A percentile compares a stretch with the other conserved stretches of the same genome.
These are phyloP conservation scores for Pseudozyma tsukubaensis DNA, from an alignment of 1,284 basidiomycete genomes.

Conservation along the genomic window DNA sequence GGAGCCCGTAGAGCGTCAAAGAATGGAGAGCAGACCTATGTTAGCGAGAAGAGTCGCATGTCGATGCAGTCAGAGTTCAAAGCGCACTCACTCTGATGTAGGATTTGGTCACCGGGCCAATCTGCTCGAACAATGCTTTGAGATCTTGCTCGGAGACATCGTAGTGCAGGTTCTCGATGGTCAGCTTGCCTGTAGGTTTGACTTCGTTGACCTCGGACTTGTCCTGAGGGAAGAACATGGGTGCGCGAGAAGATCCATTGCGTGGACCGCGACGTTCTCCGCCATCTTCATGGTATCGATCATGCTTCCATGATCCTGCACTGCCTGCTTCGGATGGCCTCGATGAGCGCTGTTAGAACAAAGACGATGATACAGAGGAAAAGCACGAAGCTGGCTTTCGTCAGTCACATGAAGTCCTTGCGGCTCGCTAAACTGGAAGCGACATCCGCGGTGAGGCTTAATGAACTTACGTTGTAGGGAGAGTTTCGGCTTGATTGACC, in stretches of 20 bases:
- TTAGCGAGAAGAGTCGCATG: not conserved
- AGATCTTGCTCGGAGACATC: slow-evolving; percentile 86
- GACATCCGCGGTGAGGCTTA: not conserved
- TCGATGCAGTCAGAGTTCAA: too few relatives aligned
- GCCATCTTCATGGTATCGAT: slow-evolving; percentile 19
- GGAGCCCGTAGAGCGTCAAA: not conserved
- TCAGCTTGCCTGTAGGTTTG: slow-evolving; percentile 71
- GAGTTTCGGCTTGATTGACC: slow-evolving; percentile 27
- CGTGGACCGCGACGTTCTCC: slow-evolving; percentile 14
- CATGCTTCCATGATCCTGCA: slow-evolving; percentile 42
- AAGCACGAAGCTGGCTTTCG: not conserved
- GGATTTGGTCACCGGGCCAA: slow-evolving; percentile 89
- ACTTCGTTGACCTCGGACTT: slow-evolving; percentile 32
- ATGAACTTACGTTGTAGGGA: slow-evolving; percentile 34
- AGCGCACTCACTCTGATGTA: slow-evolving; percentile 81
- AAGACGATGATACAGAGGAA: not conserved
- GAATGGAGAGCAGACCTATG: not conserved
- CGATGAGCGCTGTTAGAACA: slow-evolving; percentile 15
- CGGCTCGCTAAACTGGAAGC: not conserved
- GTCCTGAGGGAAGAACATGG: slow-evolving; percentile 42
- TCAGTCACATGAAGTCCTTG: not conserved
- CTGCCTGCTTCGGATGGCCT: slow-evolving; percentile 18
- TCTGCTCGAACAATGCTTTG: slow-evolving; percentile 81
- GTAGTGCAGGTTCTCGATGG: slow-evolving; percentile 91
- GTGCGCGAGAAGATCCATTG: slow-evolving; percentile 16